These are phyloP conservation scores for Arachis stenosperma DNA, from an alignment of 306 rosid species.

Conservation along the genomic window DNA sequence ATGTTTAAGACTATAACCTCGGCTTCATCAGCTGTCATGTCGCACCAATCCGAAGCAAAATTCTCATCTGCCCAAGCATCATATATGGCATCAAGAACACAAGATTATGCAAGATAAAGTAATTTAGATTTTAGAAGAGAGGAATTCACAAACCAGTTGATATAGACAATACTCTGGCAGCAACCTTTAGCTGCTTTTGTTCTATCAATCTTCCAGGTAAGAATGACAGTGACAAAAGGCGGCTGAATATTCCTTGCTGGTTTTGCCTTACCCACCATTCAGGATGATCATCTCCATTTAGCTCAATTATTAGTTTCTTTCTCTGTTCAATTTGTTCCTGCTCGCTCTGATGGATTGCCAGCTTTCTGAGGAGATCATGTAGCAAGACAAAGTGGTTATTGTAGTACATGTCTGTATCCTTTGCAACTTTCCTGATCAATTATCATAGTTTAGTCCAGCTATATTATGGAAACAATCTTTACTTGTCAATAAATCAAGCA, in stretches of 20 bases:
- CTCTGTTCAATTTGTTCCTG: conserved; percentile 42
- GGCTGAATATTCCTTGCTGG: conserved; percentile 42
- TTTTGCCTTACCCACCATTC: conserved; percentile 56
- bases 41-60: conserved; percentile 53
- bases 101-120: neutral
- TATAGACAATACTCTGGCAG: conserved; percentile 54
- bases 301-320: conserved; percentile 54
- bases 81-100: neutral
- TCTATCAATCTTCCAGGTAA: neutral
- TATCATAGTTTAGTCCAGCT: conserved; percentile 4
- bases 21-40: conserved; percentile 51
- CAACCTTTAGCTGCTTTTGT: conserved; percentile 36
- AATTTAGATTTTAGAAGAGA: conserved; percentile 13
- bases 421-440: conserved; percentile 55
- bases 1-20: conserved; percentile 68
- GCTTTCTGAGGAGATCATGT: conserved; percentile 72
- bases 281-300: conserved; percentile 48
- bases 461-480: neutral
- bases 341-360: conserved; percentile 51
- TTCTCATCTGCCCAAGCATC: conserved; percentile 56
- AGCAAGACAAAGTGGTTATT: conserved; percentile 57
- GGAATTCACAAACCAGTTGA: conserved; percentile 59
- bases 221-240: conserved; percentile 31
- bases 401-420: conserved; percentile 54
- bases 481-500: neutral